Base-by-base conservation (phyloP, 768 basidiomycete species). In the Stropharia rugosoannulata region DNA sequence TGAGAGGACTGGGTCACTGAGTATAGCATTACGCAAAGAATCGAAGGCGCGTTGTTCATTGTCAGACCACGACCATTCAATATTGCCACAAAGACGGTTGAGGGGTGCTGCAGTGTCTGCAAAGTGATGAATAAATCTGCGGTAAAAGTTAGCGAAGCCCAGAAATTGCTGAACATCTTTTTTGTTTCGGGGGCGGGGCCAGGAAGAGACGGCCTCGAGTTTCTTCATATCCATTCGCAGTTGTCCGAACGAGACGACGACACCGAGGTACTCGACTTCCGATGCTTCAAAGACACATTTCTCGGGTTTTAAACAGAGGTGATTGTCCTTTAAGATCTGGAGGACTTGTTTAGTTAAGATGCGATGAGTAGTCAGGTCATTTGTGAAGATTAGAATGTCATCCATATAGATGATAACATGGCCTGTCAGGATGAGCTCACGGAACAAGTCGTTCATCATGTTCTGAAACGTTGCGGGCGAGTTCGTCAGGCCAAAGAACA, bases 381-480 rank as follows among this genome's bases (percentile, higher is more conserved):
- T 49, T 1, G 73, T 70, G 61, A 66, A 77, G 51, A 80, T 70
- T 0, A 80, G 68, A 27, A 77, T 73, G 55, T 78, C 68, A 49
- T 79, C 74, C 22, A 22, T 22, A 4, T 22, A 22, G 22, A 22
- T 22, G 1, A 22, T 22, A 22, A 22, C 22, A 4, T 15, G 78
- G 43, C 1, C 68, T 67, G 37, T 59, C 55, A 6, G 51, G 10
- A 78, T 53, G 6, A 62, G 25, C 4, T 74, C 68, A 13, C 12
- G 47, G 55, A 76, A 68, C 11, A 80, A 65, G 49, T 80, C 68
- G 49, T 80, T 75, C 58, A 80, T 69, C 40, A 81, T 71, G 0
- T 68, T 58, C n/a, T 83, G 70, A 19, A 72, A 66, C 0, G 68
- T 72, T 13, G 62, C 52, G 0, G 71, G 68, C 2, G 62, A 66